These are phyloP conservation scores for Talaromyces pinophilus DNA, from an alignment of 2,329 filamentous ascomycete genomes.

Conservation along the genomic window DNA sequence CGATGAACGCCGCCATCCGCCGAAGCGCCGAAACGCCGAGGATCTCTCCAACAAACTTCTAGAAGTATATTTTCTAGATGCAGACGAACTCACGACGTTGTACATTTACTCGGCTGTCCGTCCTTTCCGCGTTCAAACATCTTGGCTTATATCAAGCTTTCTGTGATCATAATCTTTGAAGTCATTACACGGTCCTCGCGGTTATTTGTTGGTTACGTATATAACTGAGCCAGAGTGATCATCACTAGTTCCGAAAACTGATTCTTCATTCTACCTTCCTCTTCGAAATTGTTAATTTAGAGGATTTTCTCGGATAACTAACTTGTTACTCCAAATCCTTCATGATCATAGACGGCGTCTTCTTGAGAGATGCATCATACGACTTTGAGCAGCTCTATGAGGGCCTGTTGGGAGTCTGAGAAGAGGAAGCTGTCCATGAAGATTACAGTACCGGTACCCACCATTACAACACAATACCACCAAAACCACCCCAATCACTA, in stretches of 20 bases:
- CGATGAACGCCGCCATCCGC: background rate
- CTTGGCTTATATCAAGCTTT: background rate
- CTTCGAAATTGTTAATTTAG: background rate
- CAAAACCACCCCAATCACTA: background rate
- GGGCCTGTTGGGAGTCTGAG: background rate
- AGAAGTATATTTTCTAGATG: background rate
- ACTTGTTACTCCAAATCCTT: background rate
- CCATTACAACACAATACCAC: background rate
- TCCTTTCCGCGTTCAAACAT: background rate
- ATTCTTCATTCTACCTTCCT: background rate
- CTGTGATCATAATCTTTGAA: background rate
- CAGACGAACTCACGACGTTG: background rate
- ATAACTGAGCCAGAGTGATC: background rate
- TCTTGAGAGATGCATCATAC: background rate
- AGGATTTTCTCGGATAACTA: background rate
- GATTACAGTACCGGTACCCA: background rate
- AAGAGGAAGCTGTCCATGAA: background rate
- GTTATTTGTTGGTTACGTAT: background rate
- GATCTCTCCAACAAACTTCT: background rate
- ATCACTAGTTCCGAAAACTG: background rate
- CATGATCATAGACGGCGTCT: background rate
- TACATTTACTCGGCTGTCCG: background rate
- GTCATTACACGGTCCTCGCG: background rate
- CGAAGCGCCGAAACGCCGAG: conserved; percentile 5
- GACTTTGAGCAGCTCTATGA: background rate